These are phyloP conservation scores for Thermothelomyces thermophilus DNA, from an alignment of 2,329 filamentous ascomycete species.

Conservation along the genomic window DNA sequence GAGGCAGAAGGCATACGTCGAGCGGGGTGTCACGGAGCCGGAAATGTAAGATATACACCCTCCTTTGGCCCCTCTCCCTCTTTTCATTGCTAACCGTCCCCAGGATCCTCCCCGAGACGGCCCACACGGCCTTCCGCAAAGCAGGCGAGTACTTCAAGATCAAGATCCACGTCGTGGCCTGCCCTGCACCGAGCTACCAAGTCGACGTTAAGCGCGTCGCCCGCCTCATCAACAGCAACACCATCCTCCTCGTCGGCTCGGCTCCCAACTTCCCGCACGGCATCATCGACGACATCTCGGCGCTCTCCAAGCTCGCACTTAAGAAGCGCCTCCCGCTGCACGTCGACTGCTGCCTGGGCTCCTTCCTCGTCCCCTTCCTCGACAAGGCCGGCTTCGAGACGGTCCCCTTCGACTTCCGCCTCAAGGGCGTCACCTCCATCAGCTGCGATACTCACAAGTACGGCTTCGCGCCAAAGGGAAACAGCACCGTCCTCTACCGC, in stretches of 20 bases:
- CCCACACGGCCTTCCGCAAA: conserved; percentile 94
- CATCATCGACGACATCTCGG: conserved; percentile 90
- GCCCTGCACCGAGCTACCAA: conserved; percentile 78
- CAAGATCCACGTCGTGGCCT: conserved; percentile 81
- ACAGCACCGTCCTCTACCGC: conserved; percentile 88
- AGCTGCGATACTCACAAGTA: conserved; percentile 98
- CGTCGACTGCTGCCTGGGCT: conserved; percentile 95
- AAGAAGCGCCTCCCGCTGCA: conserved; percentile 80
- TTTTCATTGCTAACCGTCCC: background rate
- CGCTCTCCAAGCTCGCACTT: conserved; percentile 74
- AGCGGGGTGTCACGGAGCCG: conserved; percentile 83
- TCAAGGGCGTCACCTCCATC: conserved; percentile 91
- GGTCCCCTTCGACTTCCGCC: conserved; percentile 84
- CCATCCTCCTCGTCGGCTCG: conserved; percentile 84
- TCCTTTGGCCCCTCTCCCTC: background rate
- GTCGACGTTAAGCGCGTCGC: conserved; percentile 72
- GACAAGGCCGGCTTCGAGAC: conserved; percentile 89
- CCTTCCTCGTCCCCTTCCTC: conserved; percentile 88
- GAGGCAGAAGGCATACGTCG: conserved; percentile 77
- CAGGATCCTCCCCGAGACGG: conserved; percentile 89
- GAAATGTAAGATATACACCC: conserved; percentile 65
- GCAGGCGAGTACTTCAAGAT: conserved; percentile 95
- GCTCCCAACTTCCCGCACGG: conserved; percentile 98
- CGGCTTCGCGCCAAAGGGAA: conserved; percentile 96
- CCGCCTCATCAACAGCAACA: conserved; percentile 89